A percentile compares a stretch with the other conserved stretches of the same genome.
phyloP scores from a whole-genome alignment of 1,284 basidiomycete species.

The Puccinia hordei region DNA sequence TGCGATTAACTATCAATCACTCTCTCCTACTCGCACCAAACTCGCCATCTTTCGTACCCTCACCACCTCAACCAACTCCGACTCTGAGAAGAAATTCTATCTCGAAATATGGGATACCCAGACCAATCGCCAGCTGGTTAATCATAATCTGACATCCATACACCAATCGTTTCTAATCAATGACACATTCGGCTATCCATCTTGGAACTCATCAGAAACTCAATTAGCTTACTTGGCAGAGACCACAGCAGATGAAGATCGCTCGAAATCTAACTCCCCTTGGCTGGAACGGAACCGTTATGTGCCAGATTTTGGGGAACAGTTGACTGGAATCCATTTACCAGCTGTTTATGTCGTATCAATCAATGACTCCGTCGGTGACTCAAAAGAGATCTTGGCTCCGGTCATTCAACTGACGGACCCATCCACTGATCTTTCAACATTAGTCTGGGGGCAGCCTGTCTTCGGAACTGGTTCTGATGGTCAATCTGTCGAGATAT shows the following conservation, averaged over 20 bases:
- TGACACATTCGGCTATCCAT: constrained; percentile 35
- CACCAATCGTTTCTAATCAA: constrained; percentile 29
- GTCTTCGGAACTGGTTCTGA: constrained; percentile 18
- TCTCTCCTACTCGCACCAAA: constrained; percentile 18
- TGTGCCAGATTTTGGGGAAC: constrained; percentile 42
- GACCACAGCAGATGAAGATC: not conserved
- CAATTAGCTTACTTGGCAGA: constrained; percentile 34
- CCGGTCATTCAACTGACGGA: constrained; percentile 28
- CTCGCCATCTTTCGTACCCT: constrained; percentile 27
- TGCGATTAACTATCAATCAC: constrained; percentile 20
- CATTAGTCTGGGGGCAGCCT: constrained; percentile 19
- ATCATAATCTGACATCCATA: constrained; percentile 21
- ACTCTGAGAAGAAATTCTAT: not conserved
- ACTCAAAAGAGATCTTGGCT: not conserved
- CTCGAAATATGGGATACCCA: constrained; percentile 35
- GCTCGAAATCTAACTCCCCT: not conserved
- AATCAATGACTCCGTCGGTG: not conserved
- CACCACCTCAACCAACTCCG: not conserved
- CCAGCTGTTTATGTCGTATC: constrained; percentile 26
- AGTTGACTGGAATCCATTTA: constrained; percentile 20
- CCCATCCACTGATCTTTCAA: constrained; percentile 1
- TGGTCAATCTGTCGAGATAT: constrained; percentile 58
- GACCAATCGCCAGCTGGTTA: constrained; percentile 4
- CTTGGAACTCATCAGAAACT: constrained; percentile 36
- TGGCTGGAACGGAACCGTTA: constrained; percentile 34